Percentiles rank a stretch among this genome's conserved stretches.
Evolutionary conservation across 768 basidiomycete species (phyloP).

Genomic region (Lyophyllum atratum): DNA sequence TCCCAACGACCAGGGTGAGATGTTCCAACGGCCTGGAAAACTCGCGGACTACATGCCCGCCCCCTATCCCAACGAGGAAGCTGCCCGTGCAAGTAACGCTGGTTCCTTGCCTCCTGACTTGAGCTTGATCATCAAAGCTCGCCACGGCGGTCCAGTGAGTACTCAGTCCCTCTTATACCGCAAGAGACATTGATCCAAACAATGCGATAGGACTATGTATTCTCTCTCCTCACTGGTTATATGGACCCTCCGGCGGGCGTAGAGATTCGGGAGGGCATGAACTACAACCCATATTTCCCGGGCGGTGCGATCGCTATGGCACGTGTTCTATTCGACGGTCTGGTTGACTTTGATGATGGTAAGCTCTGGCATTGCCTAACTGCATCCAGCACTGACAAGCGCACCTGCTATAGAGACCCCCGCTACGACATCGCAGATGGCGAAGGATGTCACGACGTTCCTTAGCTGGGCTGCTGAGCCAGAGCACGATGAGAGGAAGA

Average conservation of each 20-base stretch:
- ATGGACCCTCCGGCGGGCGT: constrained; percentile 95
- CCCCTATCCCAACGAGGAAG: constrained; percentile 98
- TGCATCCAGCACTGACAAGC: background rate
- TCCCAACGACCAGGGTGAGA: constrained; percentile 91
- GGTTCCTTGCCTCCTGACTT: constrained; percentile 98
- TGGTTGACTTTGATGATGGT: constrained; percentile 98
- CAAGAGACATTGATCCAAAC: background rate
- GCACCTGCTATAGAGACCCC: constrained; percentile 68
- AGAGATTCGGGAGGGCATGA: constrained; percentile 95
- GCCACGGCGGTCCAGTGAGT: constrained; percentile 93
- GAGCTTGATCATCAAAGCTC: constrained; percentile 95
- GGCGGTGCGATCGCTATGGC: constrained; percentile 99
- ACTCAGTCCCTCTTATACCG: background rate
- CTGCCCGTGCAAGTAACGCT: constrained; percentile 89
- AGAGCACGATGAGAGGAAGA: constrained; percentile 97
- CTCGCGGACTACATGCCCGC: constrained; percentile 94
- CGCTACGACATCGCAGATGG: constrained; percentile 97
- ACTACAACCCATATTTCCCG: constrained; percentile 99
- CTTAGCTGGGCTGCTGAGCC: constrained; percentile 97
- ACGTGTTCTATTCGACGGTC: constrained; percentile 90
- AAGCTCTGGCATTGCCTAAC: constrained; percentile 20
- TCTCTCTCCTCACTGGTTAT: constrained; percentile 96
- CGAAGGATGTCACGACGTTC: constrained; percentile 97
- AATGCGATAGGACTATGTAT: constrained; percentile 85
- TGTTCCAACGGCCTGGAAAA: constrained; percentile 99